Conservation (phyloP, 2,329 filamentous ascomycete species). For the Immersiporthe knoxdaviesiana region DNA sequence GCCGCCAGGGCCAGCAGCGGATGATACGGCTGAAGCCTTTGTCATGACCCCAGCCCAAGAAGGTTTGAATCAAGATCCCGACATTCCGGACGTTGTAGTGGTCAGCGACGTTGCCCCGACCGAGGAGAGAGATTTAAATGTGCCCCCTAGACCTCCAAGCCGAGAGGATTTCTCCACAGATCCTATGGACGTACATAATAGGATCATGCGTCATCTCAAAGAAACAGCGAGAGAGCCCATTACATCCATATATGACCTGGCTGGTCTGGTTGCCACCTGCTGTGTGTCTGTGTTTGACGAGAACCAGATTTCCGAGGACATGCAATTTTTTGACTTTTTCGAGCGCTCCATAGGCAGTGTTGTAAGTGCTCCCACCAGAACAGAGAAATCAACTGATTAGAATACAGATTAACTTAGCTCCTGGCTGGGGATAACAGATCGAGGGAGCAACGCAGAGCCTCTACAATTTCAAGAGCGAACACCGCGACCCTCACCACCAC, state of each 20-base stretch:
- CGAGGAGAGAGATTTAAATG: not conserved
- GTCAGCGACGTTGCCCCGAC: not conserved
- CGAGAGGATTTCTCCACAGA: not conserved
- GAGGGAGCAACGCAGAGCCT: not conserved
- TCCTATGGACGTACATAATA: not conserved
- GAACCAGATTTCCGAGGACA: not conserved
- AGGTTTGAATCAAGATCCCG: not conserved
- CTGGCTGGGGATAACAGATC: not conserved
- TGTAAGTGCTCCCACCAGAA: not conserved
- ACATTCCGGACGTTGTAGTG: not conserved
- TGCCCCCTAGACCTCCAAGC: not conserved
- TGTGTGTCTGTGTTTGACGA: not conserved
- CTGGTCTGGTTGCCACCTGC: not conserved
- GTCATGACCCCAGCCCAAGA: not conserved
- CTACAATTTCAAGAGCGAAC: not conserved
- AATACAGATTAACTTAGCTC: not conserved
- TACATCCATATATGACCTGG: not conserved
- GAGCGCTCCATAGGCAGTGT: not conserved
- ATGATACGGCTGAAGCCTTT: not conserved
- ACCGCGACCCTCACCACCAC: not conserved
- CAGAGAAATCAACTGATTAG: not conserved
- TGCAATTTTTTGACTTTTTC: constrained; percentile 3
- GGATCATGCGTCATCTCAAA: not conserved
- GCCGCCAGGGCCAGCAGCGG: not conserved
- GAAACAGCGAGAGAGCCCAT: not conserved